phyloP scores from a whole-genome alignment of 176 grass and related monocot species.

The Rhynchospora pubera region DNA sequence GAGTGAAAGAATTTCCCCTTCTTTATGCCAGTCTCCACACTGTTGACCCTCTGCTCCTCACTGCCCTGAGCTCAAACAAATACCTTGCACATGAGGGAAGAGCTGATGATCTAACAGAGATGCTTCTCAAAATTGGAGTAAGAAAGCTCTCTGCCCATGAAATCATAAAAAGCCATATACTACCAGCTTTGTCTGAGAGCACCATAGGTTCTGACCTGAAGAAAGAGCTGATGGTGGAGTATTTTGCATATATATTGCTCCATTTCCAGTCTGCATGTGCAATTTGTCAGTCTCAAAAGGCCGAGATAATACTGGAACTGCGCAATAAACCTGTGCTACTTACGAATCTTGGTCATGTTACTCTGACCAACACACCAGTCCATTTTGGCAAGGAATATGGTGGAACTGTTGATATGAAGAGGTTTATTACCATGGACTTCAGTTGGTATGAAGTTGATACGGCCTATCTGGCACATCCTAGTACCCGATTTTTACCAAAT shows the following conservation, averaged over 20 bases:
- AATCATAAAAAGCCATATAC: slow-evolving; percentile 77
- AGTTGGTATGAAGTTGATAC: slow-evolving; percentile 74
- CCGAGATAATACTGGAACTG: slow-evolving; percentile 64
- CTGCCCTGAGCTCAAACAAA: slow-evolving; percentile 37
- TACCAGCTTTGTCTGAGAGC: slow-evolving; percentile 40
- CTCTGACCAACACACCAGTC: slow-evolving; percentile 50
- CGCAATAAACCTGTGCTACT: slow-evolving; percentile 50
- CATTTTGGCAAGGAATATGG: slow-evolving; percentile 91
- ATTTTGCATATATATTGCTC: slow-evolving; percentile 71
- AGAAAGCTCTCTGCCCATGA: slow-evolving; percentile 85
- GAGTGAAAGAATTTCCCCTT: slow-evolving; percentile 52
- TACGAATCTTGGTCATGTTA: slow-evolving; percentile 75
- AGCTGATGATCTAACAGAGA: slow-evolving; percentile 51
- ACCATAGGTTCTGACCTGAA: slow-evolving; percentile 23
- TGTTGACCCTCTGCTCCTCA: slow-evolving; percentile 53
- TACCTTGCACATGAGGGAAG: slow-evolving; percentile 50
- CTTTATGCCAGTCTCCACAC: slow-evolving; percentile 65
- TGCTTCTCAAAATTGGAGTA: slow-evolving; percentile 70
- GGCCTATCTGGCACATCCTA: slow-evolving; percentile 62
- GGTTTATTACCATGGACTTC: slow-evolving; percentile 46
- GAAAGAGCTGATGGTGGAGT: slow-evolving; percentile 59
- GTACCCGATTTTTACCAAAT: slow-evolving; percentile 36
- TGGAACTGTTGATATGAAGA: slow-evolving; percentile 49
- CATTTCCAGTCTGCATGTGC: slow-evolving; percentile 76
- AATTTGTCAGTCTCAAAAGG: slow-evolving; percentile 61